Evolutionary conservation across 495 filamentous ascomycete genomes (phyloP), one percentile per base, ranked within the genome.

Genomic region (Penicillium tannophilum): DNA sequence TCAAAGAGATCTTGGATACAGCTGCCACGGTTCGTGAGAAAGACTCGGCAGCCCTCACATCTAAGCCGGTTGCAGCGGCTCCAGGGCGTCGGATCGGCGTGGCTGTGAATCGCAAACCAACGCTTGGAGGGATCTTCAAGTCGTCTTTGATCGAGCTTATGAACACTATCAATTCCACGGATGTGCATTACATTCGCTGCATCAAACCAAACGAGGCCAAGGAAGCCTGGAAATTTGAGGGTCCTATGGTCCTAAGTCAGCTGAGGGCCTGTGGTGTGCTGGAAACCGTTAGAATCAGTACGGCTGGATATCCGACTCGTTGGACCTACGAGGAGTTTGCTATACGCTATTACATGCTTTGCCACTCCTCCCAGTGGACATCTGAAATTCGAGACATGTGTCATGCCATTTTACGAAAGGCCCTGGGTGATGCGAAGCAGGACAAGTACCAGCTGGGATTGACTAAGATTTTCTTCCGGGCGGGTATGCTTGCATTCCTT

Each of bases 301-400:
- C 92, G 67, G 94, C 94, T 63, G 94, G 94, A 55, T 99, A 99
- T 69, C 94, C 94, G 12, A 98, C 95, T 39, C 82, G 94, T 67
- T 99, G 94, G 94, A 99, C 94, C 4, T 99, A 97, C 70, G 95
- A 99, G 70, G 94, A 98, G 71, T 99, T 99, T 74, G 94, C 94
- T 8, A 78, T 97, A 54, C 87, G 94, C 59, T 99, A 99, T 77
- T 99, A 99, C 76, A 97, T 99, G 91, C 79, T 99, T 60, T 90
- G 97, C 49, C 93, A 90, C 41, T 98, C 95, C 7, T 80, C 84
- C 31, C 84, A 89, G 56, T 97, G 94, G 93, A 97, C 91, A 20
- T 88, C 90, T 0, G 93, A 97, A 67, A 97, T 99, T 62, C 82
- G 92, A 31, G 81, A 92, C 50, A 95, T 99, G 87, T 95, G 92